Percentiles rank a stretch among this genome's conserved stretches.
Evolutionary conservation across 768 basidiomycete genomes (phyloP).

Genomic region (Phanerochaete sordida): DNA sequence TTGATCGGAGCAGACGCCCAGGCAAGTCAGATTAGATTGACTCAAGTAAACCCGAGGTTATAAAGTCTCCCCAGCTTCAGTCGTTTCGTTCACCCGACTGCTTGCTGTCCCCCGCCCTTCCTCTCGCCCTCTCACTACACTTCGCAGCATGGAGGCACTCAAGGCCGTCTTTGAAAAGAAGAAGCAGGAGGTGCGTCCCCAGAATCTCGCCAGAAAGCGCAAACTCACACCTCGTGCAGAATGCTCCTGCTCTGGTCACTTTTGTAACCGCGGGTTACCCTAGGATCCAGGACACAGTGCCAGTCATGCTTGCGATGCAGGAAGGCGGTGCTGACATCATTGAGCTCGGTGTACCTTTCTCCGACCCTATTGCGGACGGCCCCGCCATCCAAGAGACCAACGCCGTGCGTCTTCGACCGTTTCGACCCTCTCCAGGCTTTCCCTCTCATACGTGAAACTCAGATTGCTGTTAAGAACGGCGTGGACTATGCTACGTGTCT

Average conservation of each 20-base stretch:
- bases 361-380: slow-evolving; percentile 95
- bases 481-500: slow-evolving; percentile 78
- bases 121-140: slow-evolving; percentile 1
- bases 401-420: slow-evolving; percentile 54
- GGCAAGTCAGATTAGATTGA: not conserved
- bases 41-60: slow-evolving; percentile 7
- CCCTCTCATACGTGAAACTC: not conserved
- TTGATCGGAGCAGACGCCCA: not conserved
- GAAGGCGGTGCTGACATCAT: slow-evolving; percentile 92
- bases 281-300: slow-evolving; percentile 71
- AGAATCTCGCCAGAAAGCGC: not conserved
- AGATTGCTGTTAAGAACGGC: slow-evolving; percentile 84
- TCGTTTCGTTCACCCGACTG: not conserved
- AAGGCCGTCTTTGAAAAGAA: slow-evolving; percentile 68
- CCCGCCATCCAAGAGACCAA: slow-evolving; percentile 92
- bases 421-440: not conserved
- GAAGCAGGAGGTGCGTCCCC: slow-evolving; percentile 44
- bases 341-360: slow-evolving; percentile 94
- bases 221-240: slow-evolving; percentile 31
- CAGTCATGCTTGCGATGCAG: slow-evolving; percentile 88
- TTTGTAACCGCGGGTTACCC: slow-evolving; percentile 97
- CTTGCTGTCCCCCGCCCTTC: slow-evolving; percentile 5
- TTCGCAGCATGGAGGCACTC: slow-evolving; percentile 60
- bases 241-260: slow-evolving; percentile 65
- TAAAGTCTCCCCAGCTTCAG: not conserved